phyloP scores from a whole-genome alignment of 805 yeast species.

The Starmerella stellata region DNA sequence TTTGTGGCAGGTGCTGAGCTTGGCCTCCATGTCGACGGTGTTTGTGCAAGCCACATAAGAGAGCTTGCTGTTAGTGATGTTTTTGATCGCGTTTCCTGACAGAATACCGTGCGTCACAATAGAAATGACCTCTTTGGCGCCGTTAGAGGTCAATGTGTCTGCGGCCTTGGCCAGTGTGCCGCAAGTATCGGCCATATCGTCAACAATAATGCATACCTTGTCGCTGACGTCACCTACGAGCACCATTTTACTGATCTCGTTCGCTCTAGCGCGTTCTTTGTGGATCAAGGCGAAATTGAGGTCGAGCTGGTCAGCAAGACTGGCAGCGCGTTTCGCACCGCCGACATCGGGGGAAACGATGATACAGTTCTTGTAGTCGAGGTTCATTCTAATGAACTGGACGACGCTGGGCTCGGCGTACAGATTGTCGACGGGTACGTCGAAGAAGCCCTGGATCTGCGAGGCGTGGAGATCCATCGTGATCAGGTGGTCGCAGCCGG shows the following conservation, averaged over 20 bases:
- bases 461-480: constrained; percentile 97
- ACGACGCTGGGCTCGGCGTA: constrained; percentile 90
- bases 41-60: constrained; percentile 76
- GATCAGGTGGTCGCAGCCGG: constrained; percentile 91
- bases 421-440: constrained; percentile 87
- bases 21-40: constrained; percentile 69
- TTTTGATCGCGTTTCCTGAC: constrained; percentile 68
- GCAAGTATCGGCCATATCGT: constrained; percentile 98
- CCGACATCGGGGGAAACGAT: constrained; percentile 97
- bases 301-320: constrained; percentile 86
- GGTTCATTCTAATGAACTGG: constrained; percentile 55
- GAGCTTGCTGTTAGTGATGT: constrained; percentile 49
- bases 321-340: constrained; percentile 95
- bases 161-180: constrained; percentile 95
- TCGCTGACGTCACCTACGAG: constrained; percentile 85
- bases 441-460: constrained; percentile 94
- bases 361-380: constrained; percentile 43
- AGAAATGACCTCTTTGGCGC: constrained; percentile 71
- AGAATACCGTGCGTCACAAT: constrained; percentile 94
- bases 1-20: constrained; percentile 41
- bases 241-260: constrained; percentile 93
- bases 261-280: constrained; percentile 91
- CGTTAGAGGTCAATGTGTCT: constrained; percentile 55
- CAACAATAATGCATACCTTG: constrained; percentile 74
- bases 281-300: constrained; percentile 90